Evolutionary conservation across 805 yeast species (phyloP), one percentile per base, ranked within the genome.

Genomic region (Lipomyces mesembrius): DNA sequence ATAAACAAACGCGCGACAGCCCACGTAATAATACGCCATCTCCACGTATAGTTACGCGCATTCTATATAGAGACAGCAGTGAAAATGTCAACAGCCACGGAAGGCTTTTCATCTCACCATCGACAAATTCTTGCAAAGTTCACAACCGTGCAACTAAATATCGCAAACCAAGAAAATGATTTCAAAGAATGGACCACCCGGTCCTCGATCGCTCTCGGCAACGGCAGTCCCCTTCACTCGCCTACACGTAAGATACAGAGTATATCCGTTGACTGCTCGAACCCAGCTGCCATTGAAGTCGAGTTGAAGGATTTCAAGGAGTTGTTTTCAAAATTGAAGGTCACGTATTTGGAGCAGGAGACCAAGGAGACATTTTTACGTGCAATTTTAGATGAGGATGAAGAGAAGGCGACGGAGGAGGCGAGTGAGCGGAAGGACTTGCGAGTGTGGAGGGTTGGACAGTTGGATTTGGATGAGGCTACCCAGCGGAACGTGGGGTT

Each of bases 271-370:
- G 64, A 68, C 29, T 35, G 64, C 17, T 43, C 60, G 27, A 61
- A 78, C 61, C 79, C 79, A 7, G 74, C 68, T 60, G 75, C 76
- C 20, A 61, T 70, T 9, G 64, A 66, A 52, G 49, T 43, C 43
- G 72, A 69, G 39, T 61, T 67, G 79, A 79, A 70, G 29, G 70
- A 70, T 22, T 69, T 60, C 61, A 62, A 80, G 65, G 81, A 81
- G 68, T 73, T 82, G 32, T 84, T 84, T 66, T 82, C 84, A 20
- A 83, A 87, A 65, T 78, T 88, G 54, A 87, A 87, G 72, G 87
- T 87, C 68, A 83, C 87, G 64, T 89, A 87, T 73, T 75, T 88
- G 54, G 94, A 89, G 74, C 90, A 88, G 72, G 92, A 88, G 69
- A 83, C 92, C 3, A 84, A 89, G 68, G 90, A 88, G 70, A 83